Conservation (phyloP, 1,139 yeast genomes). For the Pichia sp. region DNA sequence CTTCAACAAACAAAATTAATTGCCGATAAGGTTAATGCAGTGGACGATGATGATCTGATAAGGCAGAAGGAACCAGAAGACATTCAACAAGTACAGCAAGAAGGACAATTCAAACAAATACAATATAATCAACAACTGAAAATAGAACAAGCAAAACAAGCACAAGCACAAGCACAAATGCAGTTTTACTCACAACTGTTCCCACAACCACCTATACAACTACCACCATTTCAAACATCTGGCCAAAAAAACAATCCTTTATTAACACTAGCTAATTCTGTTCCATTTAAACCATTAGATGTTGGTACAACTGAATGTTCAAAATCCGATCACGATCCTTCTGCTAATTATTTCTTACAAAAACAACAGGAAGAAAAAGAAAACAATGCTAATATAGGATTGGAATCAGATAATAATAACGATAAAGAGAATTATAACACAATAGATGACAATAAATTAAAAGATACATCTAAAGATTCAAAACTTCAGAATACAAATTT, state of each 20-base stretch:
- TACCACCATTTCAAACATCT: neutral
- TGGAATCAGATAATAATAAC: neutral
- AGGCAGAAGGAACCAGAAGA: neutral
- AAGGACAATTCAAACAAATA: slow-evolving; percentile 3
- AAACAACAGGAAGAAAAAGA: neutral
- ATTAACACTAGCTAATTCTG: slow-evolving; percentile 13
- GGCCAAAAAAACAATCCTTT: slow-evolving; percentile 9
- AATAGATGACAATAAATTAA: neutral
- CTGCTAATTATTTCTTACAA: slow-evolving; percentile 1
- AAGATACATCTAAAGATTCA: no score
- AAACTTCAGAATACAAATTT: no score
- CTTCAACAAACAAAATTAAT: no score
- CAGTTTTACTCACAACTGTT: slow-evolving; percentile 1
- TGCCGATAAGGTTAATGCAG: no score
- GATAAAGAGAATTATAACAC: neutral
- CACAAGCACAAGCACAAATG: slow-evolving; percentile 2
- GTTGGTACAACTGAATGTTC: neutral
- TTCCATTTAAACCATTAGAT: neutral
- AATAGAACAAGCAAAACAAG: slow-evolving; percentile 2
- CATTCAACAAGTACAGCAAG: slow-evolving; percentile 4
- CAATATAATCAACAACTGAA: slow-evolving; percentile 6
- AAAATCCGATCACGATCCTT: neutral
- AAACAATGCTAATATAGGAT: neutral
- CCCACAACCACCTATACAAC: slow-evolving; percentile 1
- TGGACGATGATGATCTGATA: no score